Evolutionary conservation across 495 filamentous ascomycete genomes (phyloP).

Genomic region (Ascobolus immersus): DNA sequence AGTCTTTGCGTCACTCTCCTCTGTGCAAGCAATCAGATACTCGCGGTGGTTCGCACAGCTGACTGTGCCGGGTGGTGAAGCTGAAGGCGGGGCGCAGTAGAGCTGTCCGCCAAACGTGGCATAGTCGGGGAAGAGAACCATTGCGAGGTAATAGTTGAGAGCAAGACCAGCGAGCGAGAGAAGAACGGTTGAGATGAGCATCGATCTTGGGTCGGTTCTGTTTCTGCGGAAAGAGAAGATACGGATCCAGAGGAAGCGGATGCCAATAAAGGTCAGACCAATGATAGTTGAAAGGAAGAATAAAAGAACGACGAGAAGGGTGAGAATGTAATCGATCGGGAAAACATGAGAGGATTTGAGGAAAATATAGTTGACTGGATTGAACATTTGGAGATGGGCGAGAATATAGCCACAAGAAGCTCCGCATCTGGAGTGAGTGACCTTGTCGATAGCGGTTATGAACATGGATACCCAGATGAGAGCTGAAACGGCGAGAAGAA

Average conservation of each 20-base stretch:
- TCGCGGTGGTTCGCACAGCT: conserved; percentile 52
- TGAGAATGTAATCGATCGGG: conserved; percentile 76
- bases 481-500: conserved; percentile 43
- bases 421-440: conserved; percentile 80
- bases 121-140: conserved; percentile 84
- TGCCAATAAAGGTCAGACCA: conserved; percentile 64
- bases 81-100: conserved; percentile 55
- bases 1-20: conserved; percentile 41
- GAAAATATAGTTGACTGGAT: conserved; percentile 80
- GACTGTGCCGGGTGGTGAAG: conserved; percentile 17
- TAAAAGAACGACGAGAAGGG: conserved; percentile 54
- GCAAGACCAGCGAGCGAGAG: conserved; percentile 67
- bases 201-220: conserved; percentile 69
- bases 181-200: conserved; percentile 78
- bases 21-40: conserved; percentile 57
- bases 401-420: conserved; percentile 78
- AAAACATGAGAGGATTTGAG: conserved; percentile 60
- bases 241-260: conserved; percentile 82
- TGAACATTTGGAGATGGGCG: conserved; percentile 74
- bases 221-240: conserved; percentile 76
- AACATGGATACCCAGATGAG: conserved; percentile 78
- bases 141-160: conserved; percentile 72
- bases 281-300: conserved; percentile 69
- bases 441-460: conserved; percentile 85
- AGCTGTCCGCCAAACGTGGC: conserved; percentile 84